Conservation (phyloP, 176 grass and related monocot genomes). For the Oryza rufipogon region DNA sequence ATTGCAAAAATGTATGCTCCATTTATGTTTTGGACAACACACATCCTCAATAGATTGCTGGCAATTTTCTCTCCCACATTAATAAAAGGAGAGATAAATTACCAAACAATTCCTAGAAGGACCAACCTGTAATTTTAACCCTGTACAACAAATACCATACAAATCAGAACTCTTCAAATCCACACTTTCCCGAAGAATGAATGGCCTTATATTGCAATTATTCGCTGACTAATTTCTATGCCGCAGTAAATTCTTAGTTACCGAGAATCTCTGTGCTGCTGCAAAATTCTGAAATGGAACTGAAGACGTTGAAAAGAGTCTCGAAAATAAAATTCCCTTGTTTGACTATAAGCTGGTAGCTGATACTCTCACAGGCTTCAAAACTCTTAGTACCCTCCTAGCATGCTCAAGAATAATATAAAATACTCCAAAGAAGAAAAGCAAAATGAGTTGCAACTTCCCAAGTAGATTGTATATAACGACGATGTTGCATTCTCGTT, state of each 20-base stretch:
- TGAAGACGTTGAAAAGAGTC: background rate
- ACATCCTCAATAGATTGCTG: constrained; percentile 32
- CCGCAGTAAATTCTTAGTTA: background rate
- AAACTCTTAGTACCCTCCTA: constrained; percentile 46
- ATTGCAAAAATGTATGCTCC: background rate
- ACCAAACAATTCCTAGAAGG: constrained; percentile 11
- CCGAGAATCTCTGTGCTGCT: background rate
- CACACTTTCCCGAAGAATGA: constrained; percentile 3
- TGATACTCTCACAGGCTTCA: constrained; percentile 58
- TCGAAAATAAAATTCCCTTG: background rate
- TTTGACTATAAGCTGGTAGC: constrained; percentile 50
- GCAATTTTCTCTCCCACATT: background rate
- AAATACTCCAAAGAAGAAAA: constrained; percentile 62
- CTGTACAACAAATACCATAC: background rate
- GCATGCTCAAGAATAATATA: constrained; percentile 47
- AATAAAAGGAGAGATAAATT: constrained; percentile 3
- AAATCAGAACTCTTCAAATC: background rate
- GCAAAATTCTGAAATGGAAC: background rate
- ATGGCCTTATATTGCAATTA: background rate
- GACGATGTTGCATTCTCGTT: constrained; percentile 33
- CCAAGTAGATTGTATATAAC: constrained; percentile 47
- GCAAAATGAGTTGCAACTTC: constrained; percentile 61
- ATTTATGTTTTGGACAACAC: constrained; percentile 9
- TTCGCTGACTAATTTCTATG: background rate
- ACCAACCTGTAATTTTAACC: background rate